phyloP scores from a whole-genome alignment of 1,284 basidiomycete species.

The Mixia osmundae region DNA sequence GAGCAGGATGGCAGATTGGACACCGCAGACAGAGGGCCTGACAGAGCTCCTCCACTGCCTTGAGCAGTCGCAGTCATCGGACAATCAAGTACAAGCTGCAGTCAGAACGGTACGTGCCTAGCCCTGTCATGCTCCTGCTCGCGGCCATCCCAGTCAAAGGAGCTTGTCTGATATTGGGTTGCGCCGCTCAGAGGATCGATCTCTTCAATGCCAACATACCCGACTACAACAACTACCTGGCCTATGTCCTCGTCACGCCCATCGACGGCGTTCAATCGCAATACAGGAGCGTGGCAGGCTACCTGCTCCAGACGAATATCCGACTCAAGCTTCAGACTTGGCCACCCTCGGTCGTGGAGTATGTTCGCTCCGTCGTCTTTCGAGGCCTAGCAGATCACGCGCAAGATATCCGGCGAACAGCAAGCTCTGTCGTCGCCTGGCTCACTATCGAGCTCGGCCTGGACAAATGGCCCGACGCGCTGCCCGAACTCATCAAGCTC shows the following conservation, averaged over 20 bases:
- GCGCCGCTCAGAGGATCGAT: conserved; percentile 63
- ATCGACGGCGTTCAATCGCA: conserved; percentile 64
- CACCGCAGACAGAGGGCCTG: conserved; percentile 47
- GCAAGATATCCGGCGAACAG: conserved; percentile 69
- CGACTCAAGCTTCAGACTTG: conserved; percentile 34
- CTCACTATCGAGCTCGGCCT: conserved; percentile 48
- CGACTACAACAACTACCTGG: conserved; percentile 90
- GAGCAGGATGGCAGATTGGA: no score
- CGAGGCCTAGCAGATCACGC: conserved; percentile 53
- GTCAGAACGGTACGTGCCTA: neutral
- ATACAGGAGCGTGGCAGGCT: conserved; percentile 82
- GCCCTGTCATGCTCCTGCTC: conserved; percentile 1
- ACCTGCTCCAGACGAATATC: conserved; percentile 84
- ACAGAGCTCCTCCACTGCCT: conserved; percentile 56
- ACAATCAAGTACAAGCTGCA: conserved; percentile 19
- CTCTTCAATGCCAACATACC: conserved; percentile 54
- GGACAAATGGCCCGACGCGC: conserved; percentile 74
- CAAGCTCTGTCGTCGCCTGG: conserved; percentile 72
- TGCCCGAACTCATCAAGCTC: conserved; percentile 53
- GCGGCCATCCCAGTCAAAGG: conserved; percentile 3
- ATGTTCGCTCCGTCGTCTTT: conserved; percentile 61
- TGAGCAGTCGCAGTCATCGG: conserved; percentile 24
- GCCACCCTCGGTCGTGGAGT: conserved; percentile 41
- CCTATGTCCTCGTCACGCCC: conserved; percentile 56
- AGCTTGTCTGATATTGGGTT: no score